Percentiles rank a stretch among this genome's conserved stretches.
phyloP scores from a whole-genome alignment of 1,284 basidiomycete species.

The Leccinum fuscescens region DNA sequence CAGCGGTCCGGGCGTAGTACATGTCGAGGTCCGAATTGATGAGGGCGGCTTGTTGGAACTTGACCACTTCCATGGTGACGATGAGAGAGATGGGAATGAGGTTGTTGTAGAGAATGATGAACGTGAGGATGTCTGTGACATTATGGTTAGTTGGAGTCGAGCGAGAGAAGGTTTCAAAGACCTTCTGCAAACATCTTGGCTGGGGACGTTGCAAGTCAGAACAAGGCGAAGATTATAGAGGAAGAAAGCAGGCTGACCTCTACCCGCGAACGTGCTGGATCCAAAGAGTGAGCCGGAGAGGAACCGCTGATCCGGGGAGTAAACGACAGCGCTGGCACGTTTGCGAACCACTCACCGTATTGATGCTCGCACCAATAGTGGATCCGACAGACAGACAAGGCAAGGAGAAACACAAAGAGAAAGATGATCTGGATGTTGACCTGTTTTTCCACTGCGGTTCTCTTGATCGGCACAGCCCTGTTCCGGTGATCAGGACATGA shows the following conservation, averaged over 20 bases:
- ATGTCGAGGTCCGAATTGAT: slow-evolving; percentile 97
- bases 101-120: slow-evolving; percentile 99
- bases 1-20: slow-evolving; percentile 94
- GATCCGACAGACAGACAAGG: slow-evolving; percentile 80
- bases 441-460: slow-evolving; percentile 93
- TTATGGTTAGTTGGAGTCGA: slow-evolving; percentile 7
- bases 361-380: slow-evolving; percentile 88
- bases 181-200: slow-evolving; percentile 83
- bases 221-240: neutral
- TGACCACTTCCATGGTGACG: slow-evolving; percentile 99
- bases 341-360: slow-evolving; percentile 44
- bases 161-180: slow-evolving; percentile 25
- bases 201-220: slow-evolving; percentile 28
- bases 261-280: slow-evolving; percentile 50
- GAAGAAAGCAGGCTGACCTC: slow-evolving; percentile 47
- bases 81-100: slow-evolving; percentile 99
- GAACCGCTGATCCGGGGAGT: slow-evolving; percentile 60
- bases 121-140: slow-evolving; percentile 85
- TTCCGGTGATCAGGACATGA: neutral
- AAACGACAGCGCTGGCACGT: neutral
- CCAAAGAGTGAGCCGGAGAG: slow-evolving; percentile 70
- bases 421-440: slow-evolving; percentile 98
- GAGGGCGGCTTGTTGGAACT: slow-evolving; percentile 94
- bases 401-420: slow-evolving; percentile 86
- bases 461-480: slow-evolving; percentile 93